Evolutionary conservation across 176 grass and related monocot species (phyloP), one percentile per base, ranked within the genome.

Genomic region (Juncus inflexus): DNA sequence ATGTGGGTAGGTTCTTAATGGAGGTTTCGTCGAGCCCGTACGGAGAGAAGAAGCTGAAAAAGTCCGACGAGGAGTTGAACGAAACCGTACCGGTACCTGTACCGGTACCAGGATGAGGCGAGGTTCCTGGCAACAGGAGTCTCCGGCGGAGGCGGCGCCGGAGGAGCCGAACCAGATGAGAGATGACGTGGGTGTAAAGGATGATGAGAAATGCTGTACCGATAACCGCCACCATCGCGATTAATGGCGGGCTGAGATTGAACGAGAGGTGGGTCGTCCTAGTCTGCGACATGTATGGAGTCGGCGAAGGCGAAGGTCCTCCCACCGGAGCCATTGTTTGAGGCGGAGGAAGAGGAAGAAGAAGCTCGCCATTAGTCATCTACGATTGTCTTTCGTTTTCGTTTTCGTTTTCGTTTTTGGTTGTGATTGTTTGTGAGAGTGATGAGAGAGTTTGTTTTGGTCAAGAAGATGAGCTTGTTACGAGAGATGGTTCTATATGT

Each of bases 161-260:
- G 6, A 80, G 62, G 8, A 56, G 12, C 10, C 82, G 77, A 68
- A 91, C 63, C 73, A 83, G 58, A 10, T 80, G 87, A 64, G 85
- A 72, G 35, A 91, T 64, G 0, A 97, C 80, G 0, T 87, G 79
- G 19, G 85, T 89, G 74, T 97, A 97, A n/a, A 97, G 74, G 19
- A 97, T 84, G 69, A 97, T 86, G n/a, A 97, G 67, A 55, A 97
- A 77, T 42, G 92, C 92, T 35, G 92, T 86, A 5, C 92, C 82
- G 4, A 97, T 82, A 2, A 97, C 92, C 8, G 82, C 92, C 19
- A 97, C 84, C 92, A 97, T 97, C 58, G 92, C 92, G 69, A 97
- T 97, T 12, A 97, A 87, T 12, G 92, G 92, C 19, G 92, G 92
- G 77, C 87, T 91, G 65, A 91, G 75, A 66, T 81, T 64, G 4